These are phyloP conservation scores for Tuber melanosporum DNA, from an alignment of 495 filamentous ascomycete species.

Conservation along the genomic window DNA sequence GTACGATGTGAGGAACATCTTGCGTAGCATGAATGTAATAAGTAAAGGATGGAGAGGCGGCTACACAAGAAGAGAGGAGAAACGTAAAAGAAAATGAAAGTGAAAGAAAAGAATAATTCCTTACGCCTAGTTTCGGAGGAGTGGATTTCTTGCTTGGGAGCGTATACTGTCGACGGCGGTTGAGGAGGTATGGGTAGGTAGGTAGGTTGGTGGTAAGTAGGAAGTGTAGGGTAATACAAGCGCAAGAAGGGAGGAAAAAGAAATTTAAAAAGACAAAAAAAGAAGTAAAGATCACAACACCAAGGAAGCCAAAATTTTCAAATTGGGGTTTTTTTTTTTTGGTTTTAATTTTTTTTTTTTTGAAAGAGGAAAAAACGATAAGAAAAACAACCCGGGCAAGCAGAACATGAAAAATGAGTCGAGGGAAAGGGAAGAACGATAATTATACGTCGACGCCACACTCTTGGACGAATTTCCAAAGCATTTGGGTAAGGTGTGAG, in stretches of 20 bases:
- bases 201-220: neutral
- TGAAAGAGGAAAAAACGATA: neutral
- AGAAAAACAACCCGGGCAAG: neutral
- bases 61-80: neutral
- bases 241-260: neutral
- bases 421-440: neutral
- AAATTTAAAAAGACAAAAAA: neutral
- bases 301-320: neutral
- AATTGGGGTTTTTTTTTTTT: neutral
- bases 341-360: neutral
- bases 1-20: neutral
- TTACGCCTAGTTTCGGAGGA: neutral
- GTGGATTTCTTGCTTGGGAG: neutral
- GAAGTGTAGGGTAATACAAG: neutral
- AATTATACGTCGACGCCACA: slow-evolving; percentile 36
- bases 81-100: neutral
- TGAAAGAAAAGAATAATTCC: neutral
- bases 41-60: neutral
- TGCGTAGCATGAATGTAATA: neutral
- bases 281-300: neutral
- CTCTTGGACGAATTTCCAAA: slow-evolving; percentile 59
- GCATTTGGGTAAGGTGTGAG: slow-evolving; percentile 71
- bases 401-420: neutral
- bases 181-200: neutral
- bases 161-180: neutral